Evolutionary conservation across 148 eudicot genomes (phyloP).

Genomic region (Diospyros lotus): DNA sequence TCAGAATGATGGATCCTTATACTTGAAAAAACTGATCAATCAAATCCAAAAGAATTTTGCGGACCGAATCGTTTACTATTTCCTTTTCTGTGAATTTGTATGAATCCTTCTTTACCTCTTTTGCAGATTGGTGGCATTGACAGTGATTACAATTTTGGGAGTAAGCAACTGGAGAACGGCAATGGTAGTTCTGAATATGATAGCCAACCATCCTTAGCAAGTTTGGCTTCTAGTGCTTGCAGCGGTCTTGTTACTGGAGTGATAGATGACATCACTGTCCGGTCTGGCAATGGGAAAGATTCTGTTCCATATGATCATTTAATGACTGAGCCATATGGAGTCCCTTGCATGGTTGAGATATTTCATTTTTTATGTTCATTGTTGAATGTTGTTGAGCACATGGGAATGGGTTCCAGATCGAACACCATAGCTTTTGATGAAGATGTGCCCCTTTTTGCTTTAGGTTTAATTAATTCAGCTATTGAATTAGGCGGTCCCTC

Average conservation of each 20-base stretch:
- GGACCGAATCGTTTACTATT: background rate
- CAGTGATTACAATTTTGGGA: slow-evolving; percentile 27
- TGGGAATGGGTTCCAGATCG: slow-evolving; percentile 57
- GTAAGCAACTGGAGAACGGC: slow-evolving; percentile 45
- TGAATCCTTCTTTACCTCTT: slow-evolving; percentile 5
- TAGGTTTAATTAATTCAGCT: slow-evolving; percentile 83
- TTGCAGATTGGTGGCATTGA: slow-evolving; percentile 47
- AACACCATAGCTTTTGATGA: slow-evolving; percentile 81
- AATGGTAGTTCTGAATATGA: slow-evolving; percentile 48
- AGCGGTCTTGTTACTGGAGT: slow-evolving; percentile 31
- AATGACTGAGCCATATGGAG: slow-evolving; percentile 79
- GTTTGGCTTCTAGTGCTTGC: slow-evolving; percentile 31
- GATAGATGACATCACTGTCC: slow-evolving; percentile 36
- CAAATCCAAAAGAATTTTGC: background rate
- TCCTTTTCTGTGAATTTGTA: background rate
- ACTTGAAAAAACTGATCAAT: background rate
- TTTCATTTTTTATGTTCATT: slow-evolving; percentile 82
- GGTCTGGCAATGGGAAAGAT: slow-evolving; percentile 57
- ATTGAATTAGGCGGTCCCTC: slow-evolving; percentile 82
- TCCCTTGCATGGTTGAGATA: slow-evolving; percentile 92
- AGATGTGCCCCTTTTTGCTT: slow-evolving; percentile 86
- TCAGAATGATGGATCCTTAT: background rate
- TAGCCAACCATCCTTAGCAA: slow-evolving; percentile 29
- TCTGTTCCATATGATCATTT: slow-evolving; percentile 37
- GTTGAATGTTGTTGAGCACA: slow-evolving; percentile 63